These are phyloP conservation scores for Neurospora hispaniola DNA, from an alignment of 495 filamentous ascomycete species.

Conservation along the genomic window DNA sequence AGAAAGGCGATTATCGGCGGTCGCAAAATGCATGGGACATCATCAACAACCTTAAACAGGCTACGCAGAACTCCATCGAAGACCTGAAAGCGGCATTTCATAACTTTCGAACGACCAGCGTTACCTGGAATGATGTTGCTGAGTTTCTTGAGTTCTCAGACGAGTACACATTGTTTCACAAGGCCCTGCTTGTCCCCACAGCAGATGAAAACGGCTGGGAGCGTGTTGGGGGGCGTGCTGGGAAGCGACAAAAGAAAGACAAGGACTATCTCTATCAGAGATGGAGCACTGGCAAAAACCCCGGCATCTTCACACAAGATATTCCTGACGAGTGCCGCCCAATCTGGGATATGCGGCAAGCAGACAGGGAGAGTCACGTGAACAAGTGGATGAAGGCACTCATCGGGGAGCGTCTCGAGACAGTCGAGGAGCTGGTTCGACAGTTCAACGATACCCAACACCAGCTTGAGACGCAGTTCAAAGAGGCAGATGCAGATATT, in stretches of 20 bases:
- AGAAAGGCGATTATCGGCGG: conserved; percentile 22
- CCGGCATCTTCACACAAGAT: too few species aligned
- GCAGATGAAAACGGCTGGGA: conserved; percentile 31
- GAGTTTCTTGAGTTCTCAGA: conserved; percentile 53
- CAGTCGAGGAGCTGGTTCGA: conserved; percentile 24
- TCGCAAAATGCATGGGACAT: conserved; percentile 20
- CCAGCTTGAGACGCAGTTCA: conserved; percentile 28
- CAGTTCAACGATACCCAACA: conserved; percentile 36
- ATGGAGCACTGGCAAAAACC: too few species aligned
- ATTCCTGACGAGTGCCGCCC: too few species aligned
- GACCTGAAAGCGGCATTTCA: too few species aligned
- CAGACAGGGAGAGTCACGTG: too few species aligned
- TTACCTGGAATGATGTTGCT: conserved; percentile 25
- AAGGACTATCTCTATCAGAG: conserved; percentile 36
- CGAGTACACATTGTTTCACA: conserved; percentile 36
- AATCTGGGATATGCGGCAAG: too few species aligned
- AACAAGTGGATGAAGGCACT: conserved; percentile 41
- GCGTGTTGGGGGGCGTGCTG: conserved; percentile 16
- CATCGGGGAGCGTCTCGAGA: conserved; percentile 35
- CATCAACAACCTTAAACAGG: too few species aligned
- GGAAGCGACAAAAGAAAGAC: conserved; percentile 26
- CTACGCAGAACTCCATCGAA: too few species aligned
- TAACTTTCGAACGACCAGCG: too few species aligned
- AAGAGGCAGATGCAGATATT: conserved; percentile 34
- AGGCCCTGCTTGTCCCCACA: conserved; percentile 43